phyloP scores from a whole-genome alignment of 805 yeast genomes.

The Yarrowia sp. region DNA sequence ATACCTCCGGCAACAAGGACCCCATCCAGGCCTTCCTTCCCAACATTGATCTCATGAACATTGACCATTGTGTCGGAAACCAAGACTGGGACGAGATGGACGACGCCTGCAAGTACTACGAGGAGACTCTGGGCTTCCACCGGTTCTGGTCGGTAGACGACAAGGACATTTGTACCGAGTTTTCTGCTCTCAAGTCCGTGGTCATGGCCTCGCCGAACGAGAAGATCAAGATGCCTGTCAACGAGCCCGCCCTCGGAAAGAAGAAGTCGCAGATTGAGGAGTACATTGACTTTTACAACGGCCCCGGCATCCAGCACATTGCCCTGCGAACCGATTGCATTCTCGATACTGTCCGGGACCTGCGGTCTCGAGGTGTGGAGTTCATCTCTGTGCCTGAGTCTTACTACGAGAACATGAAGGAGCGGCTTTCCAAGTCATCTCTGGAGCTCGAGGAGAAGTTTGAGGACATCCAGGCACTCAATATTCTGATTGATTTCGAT shows the following conservation, averaged over 20 bases:
- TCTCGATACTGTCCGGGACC: conserved; percentile 48
- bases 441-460: conserved; percentile 53
- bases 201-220: conserved; percentile 74
- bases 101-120: conserved; percentile 56
- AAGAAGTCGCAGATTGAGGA: conserved; percentile 78
- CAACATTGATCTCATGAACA: conserved; percentile 42
- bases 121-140: conserved; percentile 65
- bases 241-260: conserved; percentile 73
- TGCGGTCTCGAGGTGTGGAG: conserved; percentile 63
- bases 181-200: conserved; percentile 64
- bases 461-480: conserved; percentile 45
- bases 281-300: conserved; percentile 66
- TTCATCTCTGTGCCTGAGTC: conserved; percentile 58
- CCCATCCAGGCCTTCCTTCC: conserved; percentile 36
- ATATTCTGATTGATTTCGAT: conserved; percentile 72
- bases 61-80: conserved; percentile 83
- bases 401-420: conserved; percentile 54
- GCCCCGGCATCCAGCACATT: conserved; percentile 83
- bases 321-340: conserved; percentile 67
- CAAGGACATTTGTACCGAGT: conserved; percentile 63
- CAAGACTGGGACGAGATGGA: conserved; percentile 67
- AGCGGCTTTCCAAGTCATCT: conserved; percentile 46
- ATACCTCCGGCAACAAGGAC: conserved; percentile 27
- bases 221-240: conserved; percentile 71
- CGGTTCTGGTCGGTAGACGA: conserved; percentile 86